These are phyloP conservation scores for Xylariaceae sp. DNA, from an alignment of 2,329 filamentous ascomycete genomes.

Conservation along the genomic window DNA sequence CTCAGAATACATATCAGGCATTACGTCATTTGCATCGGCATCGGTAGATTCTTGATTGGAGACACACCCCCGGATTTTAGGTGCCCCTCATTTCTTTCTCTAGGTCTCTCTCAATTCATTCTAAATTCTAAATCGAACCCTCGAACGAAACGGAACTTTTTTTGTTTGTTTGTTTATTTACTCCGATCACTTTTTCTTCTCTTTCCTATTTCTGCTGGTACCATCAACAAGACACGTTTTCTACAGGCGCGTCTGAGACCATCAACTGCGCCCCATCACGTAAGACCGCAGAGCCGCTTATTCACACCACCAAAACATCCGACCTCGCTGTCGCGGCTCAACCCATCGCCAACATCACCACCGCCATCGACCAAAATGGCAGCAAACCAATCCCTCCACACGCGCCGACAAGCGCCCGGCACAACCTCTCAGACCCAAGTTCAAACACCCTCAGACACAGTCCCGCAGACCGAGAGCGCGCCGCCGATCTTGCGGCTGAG, in stretches of 20 bases:
- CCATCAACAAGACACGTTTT: too few relatives aligned
- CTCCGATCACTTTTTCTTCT: too few relatives aligned
- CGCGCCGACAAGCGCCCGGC: constrained; percentile 2
- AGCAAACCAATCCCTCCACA: neutral
- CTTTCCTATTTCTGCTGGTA: too few relatives aligned
- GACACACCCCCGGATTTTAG: neutral
- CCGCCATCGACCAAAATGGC: constrained; percentile 8
- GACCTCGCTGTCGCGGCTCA: too few relatives aligned
- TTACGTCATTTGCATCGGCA: neutral
- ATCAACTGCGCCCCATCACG: too few relatives aligned
- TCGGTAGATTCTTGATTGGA: neutral
- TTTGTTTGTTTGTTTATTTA: too few relatives aligned
- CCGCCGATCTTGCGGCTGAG: constrained; percentile 45
- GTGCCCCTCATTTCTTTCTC: neutral
- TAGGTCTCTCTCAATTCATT: neutral
- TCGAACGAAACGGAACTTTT: too few relatives aligned
- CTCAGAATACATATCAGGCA: neutral
- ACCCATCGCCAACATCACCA: too few relatives aligned
- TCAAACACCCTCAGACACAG: constrained; percentile 19
- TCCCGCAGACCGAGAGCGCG: constrained; percentile 25
- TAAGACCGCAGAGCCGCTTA: too few relatives aligned
- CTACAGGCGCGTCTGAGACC: too few relatives aligned
- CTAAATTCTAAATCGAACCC: too few relatives aligned
- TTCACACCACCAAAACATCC: too few relatives aligned
- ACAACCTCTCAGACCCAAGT: constrained; percentile 12